Percentiles rank a stretch among this genome's conserved stretches.
phyloP scores from a whole-genome alignment of 2,329 filamentous ascomycete genomes.

The Colletotrichum cereale region DNA sequence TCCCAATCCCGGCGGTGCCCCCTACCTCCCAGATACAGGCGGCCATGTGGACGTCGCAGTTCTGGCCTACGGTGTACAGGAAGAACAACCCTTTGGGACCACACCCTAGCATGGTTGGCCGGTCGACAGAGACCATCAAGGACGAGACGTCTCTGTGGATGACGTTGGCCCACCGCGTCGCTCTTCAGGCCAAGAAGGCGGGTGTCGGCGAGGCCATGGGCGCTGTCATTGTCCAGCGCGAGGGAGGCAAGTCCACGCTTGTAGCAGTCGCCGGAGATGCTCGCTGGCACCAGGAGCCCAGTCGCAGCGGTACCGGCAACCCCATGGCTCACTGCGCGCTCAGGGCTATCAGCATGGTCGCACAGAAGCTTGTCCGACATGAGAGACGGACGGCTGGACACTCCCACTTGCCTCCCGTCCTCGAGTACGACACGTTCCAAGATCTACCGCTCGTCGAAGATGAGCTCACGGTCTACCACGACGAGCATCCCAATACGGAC shows the following conservation, averaged over 20 bases:
- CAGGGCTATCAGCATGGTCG: slow-evolving; percentile 86
- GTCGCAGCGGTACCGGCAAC: slow-evolving; percentile 69
- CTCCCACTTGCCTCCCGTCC: slow-evolving; percentile 53
- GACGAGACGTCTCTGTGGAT: slow-evolving; percentile 75
- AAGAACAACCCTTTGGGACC: slow-evolving; percentile 90
- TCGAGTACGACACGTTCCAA: slow-evolving; percentile 74
- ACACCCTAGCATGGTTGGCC: slow-evolving; percentile 79
- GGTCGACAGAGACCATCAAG: slow-evolving; percentile 77
- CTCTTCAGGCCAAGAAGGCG: slow-evolving; percentile 66
- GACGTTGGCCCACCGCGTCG: slow-evolving; percentile 74
- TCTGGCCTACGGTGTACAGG: slow-evolving; percentile 88
- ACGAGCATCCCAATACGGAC: slow-evolving; percentile 76
- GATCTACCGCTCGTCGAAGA: slow-evolving; percentile 77
- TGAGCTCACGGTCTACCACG: slow-evolving; percentile 72
- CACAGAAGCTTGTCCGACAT: slow-evolving; percentile 71
- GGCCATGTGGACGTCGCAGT: slow-evolving; percentile 78
- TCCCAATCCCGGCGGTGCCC: slow-evolving; percentile 78
- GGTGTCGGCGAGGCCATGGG: slow-evolving; percentile 78
- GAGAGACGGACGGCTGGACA: slow-evolving; percentile 59
- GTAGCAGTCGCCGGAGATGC: slow-evolving; percentile 83
- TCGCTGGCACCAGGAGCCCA: slow-evolving; percentile 71
- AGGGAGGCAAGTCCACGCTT: slow-evolving; percentile 64
- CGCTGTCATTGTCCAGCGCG: slow-evolving; percentile 79
- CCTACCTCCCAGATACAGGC: slow-evolving; percentile 84
- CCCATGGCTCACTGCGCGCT: slow-evolving; percentile 83